Evolutionary conservation across 371 early-diverging fungal genomes (phyloP).

Genomic region (Mortierella polycephala): DNA sequence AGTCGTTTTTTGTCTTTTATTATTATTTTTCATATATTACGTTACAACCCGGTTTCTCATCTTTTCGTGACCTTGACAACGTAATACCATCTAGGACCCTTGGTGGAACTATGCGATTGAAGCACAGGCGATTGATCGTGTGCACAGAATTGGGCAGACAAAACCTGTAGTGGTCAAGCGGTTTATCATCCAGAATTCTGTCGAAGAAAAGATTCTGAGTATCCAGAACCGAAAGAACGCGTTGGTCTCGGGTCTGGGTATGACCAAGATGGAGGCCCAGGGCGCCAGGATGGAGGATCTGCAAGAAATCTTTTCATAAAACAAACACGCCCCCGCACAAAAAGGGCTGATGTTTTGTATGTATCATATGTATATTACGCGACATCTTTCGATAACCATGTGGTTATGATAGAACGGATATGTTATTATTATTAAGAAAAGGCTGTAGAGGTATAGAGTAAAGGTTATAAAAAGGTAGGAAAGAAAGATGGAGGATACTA

Average conservation of each 20-base stretch:
- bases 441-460: too few species aligned
- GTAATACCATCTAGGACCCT: constrained; percentile 64
- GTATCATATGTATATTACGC: too few species aligned
- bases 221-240: constrained; percentile 70
- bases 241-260: constrained; percentile 63
- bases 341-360: too few species aligned
- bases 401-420: too few species aligned
- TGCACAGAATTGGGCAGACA: constrained; percentile 86
- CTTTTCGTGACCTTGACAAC: too few species aligned
- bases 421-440: too few species aligned
- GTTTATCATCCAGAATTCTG: constrained; percentile 65
- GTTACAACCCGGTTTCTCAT: too few species aligned
- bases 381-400: too few species aligned
- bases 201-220: constrained; percentile 72
- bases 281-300: constrained; percentile 63
- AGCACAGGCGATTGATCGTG: constrained; percentile 88
- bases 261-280: constrained; percentile 60
- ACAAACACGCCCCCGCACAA: neutral
- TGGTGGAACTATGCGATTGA: constrained; percentile 89
- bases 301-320: constrained; percentile 54
- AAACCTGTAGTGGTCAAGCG: constrained; percentile 68
- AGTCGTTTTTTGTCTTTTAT: constrained; percentile 5
- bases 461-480: too few species aligned
- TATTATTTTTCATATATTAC: too few species aligned
- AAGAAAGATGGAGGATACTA: too few species aligned